Base-by-base conservation (phyloP, 2,329 filamentous ascomycete genomes). In the Emericellopsis atlantica region DNA sequence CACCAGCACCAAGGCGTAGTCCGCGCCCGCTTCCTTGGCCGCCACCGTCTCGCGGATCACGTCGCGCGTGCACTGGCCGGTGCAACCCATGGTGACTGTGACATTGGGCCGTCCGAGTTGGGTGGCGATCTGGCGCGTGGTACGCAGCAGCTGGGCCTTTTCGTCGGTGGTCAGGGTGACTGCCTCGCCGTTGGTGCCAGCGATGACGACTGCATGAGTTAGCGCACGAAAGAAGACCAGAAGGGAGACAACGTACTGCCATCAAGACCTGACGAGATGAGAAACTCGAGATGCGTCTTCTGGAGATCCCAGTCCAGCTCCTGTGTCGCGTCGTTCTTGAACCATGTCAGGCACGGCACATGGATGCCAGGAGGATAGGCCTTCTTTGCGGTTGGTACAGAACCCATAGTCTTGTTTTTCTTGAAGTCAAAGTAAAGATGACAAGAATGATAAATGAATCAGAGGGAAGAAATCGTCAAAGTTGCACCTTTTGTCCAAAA, bases 171-270 rank as follows among this genome's bases (percentile, higher is more conserved):
- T 74, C 5, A 86, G 66, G 45, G 84, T 80, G 4, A 84, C 79
- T 8, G 81, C 79, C 60, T 87, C 81, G 49, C 82, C 81, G 50
- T 85, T 86, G 48, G 78, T 82, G 39, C 81, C 82, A 53, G 83
- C 79, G 34, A 79, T 76, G 36, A 83, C 77, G 44, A 86, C 60
- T 55, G 39, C n/a, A 15, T 8, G 6, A 4, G 14, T 40, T 32
- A 40, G 37, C 15, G 5, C 10, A 21, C 4, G 12, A 12, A 6
- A 6, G 26, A 9, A 29, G 18, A 21, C 4, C 18, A 35, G 6
- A 35, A 34, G 18, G 4, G 6, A 14, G n/a, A 12, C 7, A 12
- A 35, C 70, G 46, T 51, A 66, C 65, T 58, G 7, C 71, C 70
- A 39, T 76, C 67, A 6, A 76, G 54, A 1, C 70, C 70, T 35